phyloP scores from a whole-genome alignment of 2,329 filamentous ascomycete genomes.

The Penicillium verrucosum region DNA sequence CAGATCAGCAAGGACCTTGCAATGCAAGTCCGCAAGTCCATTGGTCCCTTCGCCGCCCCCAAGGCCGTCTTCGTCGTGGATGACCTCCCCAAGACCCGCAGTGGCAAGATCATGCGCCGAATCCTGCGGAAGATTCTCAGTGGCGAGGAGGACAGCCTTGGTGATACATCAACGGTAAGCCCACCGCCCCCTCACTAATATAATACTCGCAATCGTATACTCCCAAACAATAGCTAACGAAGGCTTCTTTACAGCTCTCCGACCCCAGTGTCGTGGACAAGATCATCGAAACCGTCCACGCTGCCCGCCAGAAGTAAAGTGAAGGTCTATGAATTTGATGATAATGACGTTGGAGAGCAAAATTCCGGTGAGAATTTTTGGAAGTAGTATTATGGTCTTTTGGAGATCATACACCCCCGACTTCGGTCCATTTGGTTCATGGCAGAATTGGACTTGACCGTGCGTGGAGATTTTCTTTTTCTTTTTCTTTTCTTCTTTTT shows the following conservation, averaged over 20 bases:
- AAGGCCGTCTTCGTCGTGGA: constrained; percentile 89
- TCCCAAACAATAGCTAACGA: constrained; percentile 7
- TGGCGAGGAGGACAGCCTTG: constrained; percentile 94
- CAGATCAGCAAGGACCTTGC: constrained; percentile 89
- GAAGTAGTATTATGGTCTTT: neutral
- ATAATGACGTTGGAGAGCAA: constrained; percentile 22
- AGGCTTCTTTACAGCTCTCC: constrained; percentile 59
- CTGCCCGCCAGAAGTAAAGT: constrained; percentile 37
- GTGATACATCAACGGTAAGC: constrained; percentile 85
- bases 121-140: constrained; percentile 96
- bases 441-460: neutral
- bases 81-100: constrained; percentile 94
- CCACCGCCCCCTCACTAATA: neutral
- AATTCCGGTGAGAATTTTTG: constrained; percentile 6
- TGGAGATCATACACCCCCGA: neutral
- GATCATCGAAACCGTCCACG: constrained; percentile 79
- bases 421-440: neutral
- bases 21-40: constrained; percentile 92
- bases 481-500: neutral
- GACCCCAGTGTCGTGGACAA: constrained; percentile 85
- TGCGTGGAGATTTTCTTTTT: constrained; percentile 2
- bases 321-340: constrained; percentile 16
- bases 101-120: constrained; percentile 97
- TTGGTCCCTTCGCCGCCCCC: constrained; percentile 93
- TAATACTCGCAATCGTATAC: neutral